Conservation (phyloP, 2,329 filamentous ascomycete species). For the Pseudogymnoascus sp. region DNA sequence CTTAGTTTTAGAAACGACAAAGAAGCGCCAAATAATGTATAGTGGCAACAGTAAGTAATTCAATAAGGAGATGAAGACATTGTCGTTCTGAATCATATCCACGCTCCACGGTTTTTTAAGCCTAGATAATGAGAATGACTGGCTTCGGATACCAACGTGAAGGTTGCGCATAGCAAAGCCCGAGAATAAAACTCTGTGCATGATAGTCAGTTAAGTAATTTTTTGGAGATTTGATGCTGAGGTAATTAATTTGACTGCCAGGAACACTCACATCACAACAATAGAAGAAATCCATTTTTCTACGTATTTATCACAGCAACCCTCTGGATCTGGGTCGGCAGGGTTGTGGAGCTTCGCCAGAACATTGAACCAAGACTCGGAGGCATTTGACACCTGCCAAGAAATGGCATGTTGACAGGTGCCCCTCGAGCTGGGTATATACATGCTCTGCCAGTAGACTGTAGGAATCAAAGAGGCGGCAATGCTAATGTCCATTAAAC, state of each 20-base stretch:
- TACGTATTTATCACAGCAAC: neutral
- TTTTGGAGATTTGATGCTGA: neutral
- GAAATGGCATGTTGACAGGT: neutral
- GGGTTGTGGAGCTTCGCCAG: neutral
- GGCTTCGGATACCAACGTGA: neutral
- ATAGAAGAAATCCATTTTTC: neutral
- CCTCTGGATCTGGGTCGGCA: neutral
- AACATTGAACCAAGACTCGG: neutral
- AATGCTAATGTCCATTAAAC: neutral
- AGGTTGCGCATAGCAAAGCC: neutral
- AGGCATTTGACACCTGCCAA: neutral
- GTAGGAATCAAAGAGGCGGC: neutral
- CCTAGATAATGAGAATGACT: neutral
- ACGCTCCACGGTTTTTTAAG: neutral
- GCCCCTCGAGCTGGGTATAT: neutral
- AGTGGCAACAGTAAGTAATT: neutral
- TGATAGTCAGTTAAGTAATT: neutral
- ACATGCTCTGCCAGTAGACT: neutral
- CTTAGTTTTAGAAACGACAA: neutral
- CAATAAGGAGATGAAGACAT: neutral
- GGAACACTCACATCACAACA: neutral
- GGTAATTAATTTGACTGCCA: neutral
- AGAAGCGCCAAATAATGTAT: neutral
- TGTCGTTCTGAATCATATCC: neutral
- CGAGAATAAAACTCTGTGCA: neutral